These are phyloP conservation scores for Pichia exigua DNA, from an alignment of 805 yeast species.

Conservation along the genomic window DNA sequence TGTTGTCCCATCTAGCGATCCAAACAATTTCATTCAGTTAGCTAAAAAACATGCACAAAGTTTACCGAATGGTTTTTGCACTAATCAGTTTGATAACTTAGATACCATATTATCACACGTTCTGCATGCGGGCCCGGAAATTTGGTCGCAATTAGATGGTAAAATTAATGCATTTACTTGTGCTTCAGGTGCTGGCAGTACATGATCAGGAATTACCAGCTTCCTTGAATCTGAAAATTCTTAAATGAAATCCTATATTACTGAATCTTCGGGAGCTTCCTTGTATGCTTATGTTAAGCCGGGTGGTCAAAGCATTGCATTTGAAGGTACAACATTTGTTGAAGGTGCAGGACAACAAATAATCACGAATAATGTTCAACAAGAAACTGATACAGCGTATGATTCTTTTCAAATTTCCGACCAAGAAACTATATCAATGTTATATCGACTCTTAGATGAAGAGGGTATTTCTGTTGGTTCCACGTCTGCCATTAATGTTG, in stretches of 20 bases:
- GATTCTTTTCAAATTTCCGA: slow-evolving; percentile 78
- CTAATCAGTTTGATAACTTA: slow-evolving; percentile 81
- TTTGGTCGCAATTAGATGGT: slow-evolving; percentile 80
- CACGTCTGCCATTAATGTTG: slow-evolving; percentile 84
- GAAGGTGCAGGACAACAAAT: slow-evolving; percentile 97
- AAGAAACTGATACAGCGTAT: slow-evolving; percentile 66
- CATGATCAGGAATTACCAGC: slow-evolving; percentile 79
- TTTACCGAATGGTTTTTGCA: slow-evolving; percentile 80
- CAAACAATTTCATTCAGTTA: slow-evolving; percentile 80
- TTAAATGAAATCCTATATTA: slow-evolving; percentile 56
- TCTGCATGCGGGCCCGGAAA: slow-evolving; percentile 89
- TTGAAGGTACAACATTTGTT: slow-evolving; percentile 80
- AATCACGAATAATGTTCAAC: slow-evolving; percentile 72
- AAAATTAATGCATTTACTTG: slow-evolving; percentile 82
- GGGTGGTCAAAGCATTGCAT: slow-evolving; percentile 57
- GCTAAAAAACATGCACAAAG: slow-evolving; percentile 79
- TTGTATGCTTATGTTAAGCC: slow-evolving; percentile 70
- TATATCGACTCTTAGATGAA: slow-evolving; percentile 73
- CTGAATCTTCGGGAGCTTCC: slow-evolving; percentile 93
- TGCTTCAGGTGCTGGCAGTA: slow-evolving; percentile 90
- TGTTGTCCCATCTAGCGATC: slow-evolving; percentile 74
- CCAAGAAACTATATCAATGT: slow-evolving; percentile 73
- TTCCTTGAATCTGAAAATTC: slow-evolving; percentile 67
- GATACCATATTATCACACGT: slow-evolving; percentile 87
- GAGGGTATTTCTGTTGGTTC: slow-evolving; percentile 91